Base-by-base conservation (phyloP, 1,284 basidiomycete species). In the Xerocomus amazonicus region DNA sequence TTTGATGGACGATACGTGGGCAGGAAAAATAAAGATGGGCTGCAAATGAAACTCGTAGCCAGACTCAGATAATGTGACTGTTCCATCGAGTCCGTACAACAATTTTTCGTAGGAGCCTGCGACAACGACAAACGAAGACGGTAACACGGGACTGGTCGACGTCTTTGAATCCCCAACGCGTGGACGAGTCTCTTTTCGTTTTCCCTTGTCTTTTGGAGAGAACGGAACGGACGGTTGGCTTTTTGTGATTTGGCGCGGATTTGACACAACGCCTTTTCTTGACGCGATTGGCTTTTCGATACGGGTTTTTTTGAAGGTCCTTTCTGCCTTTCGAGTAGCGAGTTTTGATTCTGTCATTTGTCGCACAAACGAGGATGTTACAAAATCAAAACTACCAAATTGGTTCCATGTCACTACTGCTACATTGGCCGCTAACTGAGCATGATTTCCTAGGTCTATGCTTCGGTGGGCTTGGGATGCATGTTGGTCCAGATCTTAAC, bases 61-160 rank as follows among this genome's bases (percentile, higher is more conserved):
- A 8, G 69, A 51, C 19, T 67, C 63, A 9, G 61, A 63, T 45
- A 69, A 47, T 36, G 75, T 69, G 47, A 85, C 73, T 0, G 78
- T 74, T 19, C 87, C 92, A 56, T 92, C 81, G 19, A 97, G 74
- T 28, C 96, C 96, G 63, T 98, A 98, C 13, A 98, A 77, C 9
- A 97, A 75, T 61, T 96, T 95, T 75, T 99, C 96, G 69, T 98
- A 98, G 9, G 92, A 90, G 0, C 96, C 96, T 0, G 85, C 89
- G 29, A 97, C 75, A 55, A 97, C 73, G 69, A 92, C 87, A 76
- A 97, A 97, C 3, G 81, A 80, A 3, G 71, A 63, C 0, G 83
- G 79, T n/a, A 75, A 60, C 3, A 32, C 43, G 14, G 56, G 32
- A 45, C 45, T 23, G 35, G 40, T 14, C 26, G 38, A 23, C 32